A percentile compares a stretch with the other conserved stretches of the same genome.
Conservation (phyloP, 768 basidiomycete species). For the Baorangia bicolor region DNA sequence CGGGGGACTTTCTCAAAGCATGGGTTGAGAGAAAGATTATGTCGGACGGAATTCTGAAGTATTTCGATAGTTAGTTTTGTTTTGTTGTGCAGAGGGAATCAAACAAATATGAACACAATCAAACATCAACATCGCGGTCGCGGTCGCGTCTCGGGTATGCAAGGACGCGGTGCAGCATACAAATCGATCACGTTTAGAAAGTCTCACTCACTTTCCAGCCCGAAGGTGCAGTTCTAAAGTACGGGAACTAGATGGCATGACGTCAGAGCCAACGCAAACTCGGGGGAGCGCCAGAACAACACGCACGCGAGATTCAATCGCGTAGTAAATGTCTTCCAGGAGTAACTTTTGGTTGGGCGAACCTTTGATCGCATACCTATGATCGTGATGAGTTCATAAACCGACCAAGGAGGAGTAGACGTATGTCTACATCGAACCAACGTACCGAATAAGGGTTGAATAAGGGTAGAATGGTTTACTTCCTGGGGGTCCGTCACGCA, state of each 20-base stretch:
- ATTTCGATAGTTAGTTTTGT: conserved; percentile 22
- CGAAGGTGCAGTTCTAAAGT: conserved; percentile 81
- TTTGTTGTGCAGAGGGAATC: conserved; percentile 30
- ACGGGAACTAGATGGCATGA: conserved; percentile 63
- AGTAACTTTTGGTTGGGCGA: conserved; percentile 84
- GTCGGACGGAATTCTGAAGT: conserved; percentile 81
- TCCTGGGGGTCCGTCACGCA: conserved; percentile 84
- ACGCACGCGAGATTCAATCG: conserved; percentile 83
- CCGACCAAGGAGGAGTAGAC: neutral
- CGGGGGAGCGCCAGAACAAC: neutral
- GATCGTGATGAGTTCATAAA: conserved; percentile 6
- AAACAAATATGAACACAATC: conserved; percentile 62
- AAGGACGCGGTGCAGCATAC: conserved; percentile 3
- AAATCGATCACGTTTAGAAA: neutral
- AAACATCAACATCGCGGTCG: conserved; percentile 65
- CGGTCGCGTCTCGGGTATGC: conserved; percentile 42
- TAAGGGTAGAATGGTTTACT: conserved; percentile 92
- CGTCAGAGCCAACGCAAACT: conserved; percentile 5
- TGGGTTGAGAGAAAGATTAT: conserved; percentile 87
- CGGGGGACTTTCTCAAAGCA: conserved; percentile 91
- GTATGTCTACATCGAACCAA: conserved; percentile 12
- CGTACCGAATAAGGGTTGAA: conserved; percentile 85
- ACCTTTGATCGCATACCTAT: conserved; percentile 87
- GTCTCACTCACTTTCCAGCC: conserved; percentile 81
- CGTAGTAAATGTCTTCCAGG: conserved; percentile 89